Evolutionary conservation across 768 basidiomycete genomes (phyloP), one percentile per base, ranked within the genome.

Genomic region (Neoboletus subvelutipes): DNA sequence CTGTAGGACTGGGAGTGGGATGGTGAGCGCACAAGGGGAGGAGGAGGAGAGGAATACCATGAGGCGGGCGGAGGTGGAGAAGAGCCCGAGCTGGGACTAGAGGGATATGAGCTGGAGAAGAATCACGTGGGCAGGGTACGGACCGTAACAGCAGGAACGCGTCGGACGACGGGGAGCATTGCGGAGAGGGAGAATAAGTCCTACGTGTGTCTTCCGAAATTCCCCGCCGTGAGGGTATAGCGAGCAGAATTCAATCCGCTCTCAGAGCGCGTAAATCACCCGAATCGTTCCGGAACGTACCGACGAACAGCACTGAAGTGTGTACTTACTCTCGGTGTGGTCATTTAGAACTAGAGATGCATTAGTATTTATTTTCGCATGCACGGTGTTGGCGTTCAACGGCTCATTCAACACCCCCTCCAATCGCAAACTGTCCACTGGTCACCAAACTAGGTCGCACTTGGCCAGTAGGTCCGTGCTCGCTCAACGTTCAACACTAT

Each of bases 1-100:
- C 95, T 89, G 72, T 82, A 87, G 33, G 75, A 71, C 64, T 81
- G 77, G 29, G 78, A 73, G 78, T 80, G 52, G 26, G 5, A 29
- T 9, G 50, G 57, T 59, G 39, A 48, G 47, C 18, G 42, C 1
- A 17, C 9, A 47, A 20, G 4, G n/a, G 5, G 6, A n/a, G n/a
- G 1, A 17, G 28, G 12, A n/a, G 11, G 29, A 18, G 17, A 36
- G 3, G 59, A 67, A 20, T 34, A 76, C 79, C 78, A 80, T 78
- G 59, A 60, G 53, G 46, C 64, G 60, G 48, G 63, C 55, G 46
- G 77, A 70, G 33, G 71, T 55, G 43, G 73, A 73, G 60, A 75
- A 71, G 8, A 26, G 29, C 47, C 62, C 53, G 15, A 20, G 39
- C 6, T 48, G 24, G 29, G 37, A 10, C 11, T 43, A 10, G 33